Conservation (phyloP, 2,329 filamentous ascomycete genomes). For the Plectosphaerella plurivora region DNA sequence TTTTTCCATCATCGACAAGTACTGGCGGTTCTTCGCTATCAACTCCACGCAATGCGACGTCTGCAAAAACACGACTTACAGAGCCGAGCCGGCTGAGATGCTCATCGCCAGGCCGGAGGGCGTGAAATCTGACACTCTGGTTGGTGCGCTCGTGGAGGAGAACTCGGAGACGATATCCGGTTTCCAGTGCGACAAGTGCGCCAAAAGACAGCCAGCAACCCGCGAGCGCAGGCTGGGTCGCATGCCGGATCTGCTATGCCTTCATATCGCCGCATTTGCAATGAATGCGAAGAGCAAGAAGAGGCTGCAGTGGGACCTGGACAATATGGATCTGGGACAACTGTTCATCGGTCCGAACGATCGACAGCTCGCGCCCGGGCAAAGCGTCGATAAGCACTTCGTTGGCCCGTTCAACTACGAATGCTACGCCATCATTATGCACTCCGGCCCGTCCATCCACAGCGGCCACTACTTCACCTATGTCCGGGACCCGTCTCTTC, state of each 20-base stretch:
- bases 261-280: constrained; percentile 57
- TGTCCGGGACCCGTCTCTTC: constrained; percentile 51
- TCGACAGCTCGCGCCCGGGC: constrained; percentile 19
- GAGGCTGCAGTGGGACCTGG: constrained; percentile 76
- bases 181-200: constrained; percentile 73
- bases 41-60: constrained; percentile 65
- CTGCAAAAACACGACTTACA: constrained; percentile 45
- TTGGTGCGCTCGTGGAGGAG: too few species aligned
- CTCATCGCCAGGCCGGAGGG: constrained; percentile 31
- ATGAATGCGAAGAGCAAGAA: constrained; percentile 26
- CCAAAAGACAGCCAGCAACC: constrained; percentile 59
- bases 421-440: constrained; percentile 79
- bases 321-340: constrained; percentile 54
- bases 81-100: constrained; percentile 48
- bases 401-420: constrained; percentile 68
- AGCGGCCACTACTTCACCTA: constrained; percentile 79
- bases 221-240: constrained; percentile 73
- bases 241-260: constrained; percentile 72
- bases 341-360: constrained; percentile 34
- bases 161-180: constrained; percentile 61
- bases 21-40: constrained; percentile 75
- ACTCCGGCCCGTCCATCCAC: constrained; percentile 62
- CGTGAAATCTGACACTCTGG: too few species aligned
- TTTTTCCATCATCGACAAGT: constrained; percentile 69
- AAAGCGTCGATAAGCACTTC: constrained; percentile 30